Evolutionary conservation across 2,329 filamentous ascomycete genomes (phyloP), one percentile per base, ranked within the genome.

Genomic region (Colletotrichum noveboracense): DNA sequence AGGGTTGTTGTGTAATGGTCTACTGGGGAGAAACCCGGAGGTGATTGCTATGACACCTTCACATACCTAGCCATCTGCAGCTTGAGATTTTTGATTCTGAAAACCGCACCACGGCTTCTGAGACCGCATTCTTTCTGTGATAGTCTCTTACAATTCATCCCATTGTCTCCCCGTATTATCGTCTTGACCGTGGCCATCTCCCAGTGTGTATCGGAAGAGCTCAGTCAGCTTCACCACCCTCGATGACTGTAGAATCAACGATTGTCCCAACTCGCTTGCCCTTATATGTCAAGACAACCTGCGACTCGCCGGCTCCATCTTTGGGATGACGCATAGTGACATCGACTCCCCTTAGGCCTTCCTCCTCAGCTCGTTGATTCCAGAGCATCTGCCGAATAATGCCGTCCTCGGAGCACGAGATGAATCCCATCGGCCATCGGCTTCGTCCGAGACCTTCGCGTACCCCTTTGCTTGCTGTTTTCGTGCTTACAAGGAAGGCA

Each of bases 381-480:
- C 94, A 96, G 6, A 95, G 78, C 83, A 96, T 90, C 85, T 96
- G 94, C 80, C 88, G 84, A 26, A 95, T 82, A 9, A 81, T 81
- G 1, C 94, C 94, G 3, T 89, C 87, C 18, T 80, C 80, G 1
- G 89, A 89, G 75, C 94, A 92, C 71, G 90, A 91, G 30, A 94
- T 83, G 79, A 92, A 97, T 1, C 93, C 92, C 88, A 98, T 90
- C 1, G 95, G 94, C 86, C 90, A 92, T 48, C 86, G 83, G 80
- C 93, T 94, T 74, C 91, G 86, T 6, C 89, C 89, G 78, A 98
- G 81, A 28, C 95, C 92, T 64, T 95, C 92, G 73, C 94, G 87
- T 5, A 97, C 92, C 2, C 96, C 96, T 80, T 92, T 94, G 0
- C 96, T 98, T 36, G 95, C 94, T 69, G 92, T 88, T 76, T 89